Conservation (phyloP, 129 eudicot species). For the Lactuca saligna region DNA sequence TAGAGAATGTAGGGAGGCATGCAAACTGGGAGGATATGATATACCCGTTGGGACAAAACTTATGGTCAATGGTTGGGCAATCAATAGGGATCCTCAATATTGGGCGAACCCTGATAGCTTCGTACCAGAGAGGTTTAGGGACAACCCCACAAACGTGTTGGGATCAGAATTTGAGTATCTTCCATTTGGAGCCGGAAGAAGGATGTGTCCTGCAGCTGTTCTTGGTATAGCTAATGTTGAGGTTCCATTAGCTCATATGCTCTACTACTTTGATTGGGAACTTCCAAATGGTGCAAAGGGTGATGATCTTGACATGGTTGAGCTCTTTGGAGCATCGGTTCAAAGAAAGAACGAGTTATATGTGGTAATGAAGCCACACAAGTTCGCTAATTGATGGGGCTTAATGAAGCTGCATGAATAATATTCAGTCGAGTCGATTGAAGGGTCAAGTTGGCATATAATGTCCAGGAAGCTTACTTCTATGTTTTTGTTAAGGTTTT, state of each 20-base stretch:
- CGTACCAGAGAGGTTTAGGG: conserved; percentile 22
- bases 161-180: conserved; percentile 24
- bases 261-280: conserved; percentile 18
- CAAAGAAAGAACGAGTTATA: conserved; percentile 6
- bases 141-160: not conserved
- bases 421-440: not conserved
- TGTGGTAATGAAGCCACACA: conserved; percentile 11
- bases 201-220: conserved; percentile 15
- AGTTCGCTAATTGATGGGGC: not conserved
- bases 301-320: conserved; percentile 21
- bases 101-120: conserved; percentile 26
- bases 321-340: conserved; percentile 19
- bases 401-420: not conserved
- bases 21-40: conserved; percentile 27
- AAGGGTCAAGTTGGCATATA: not conserved
- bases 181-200: conserved; percentile 19
- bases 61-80: conserved; percentile 24
- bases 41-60: conserved; percentile 31
- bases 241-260: conserved; percentile 5
- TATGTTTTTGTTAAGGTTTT: not conserved
- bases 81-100: conserved; percentile 20
- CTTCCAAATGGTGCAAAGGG: conserved; percentile 8
- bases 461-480: not conserved
- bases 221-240: conserved; percentile 23
- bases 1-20: conserved; percentile 15